Evolutionary conservation across 2,329 filamentous ascomycete genomes (phyloP), one percentile per base, ranked within the genome.

Genomic region (Dactylellina parvicollis): DNA sequence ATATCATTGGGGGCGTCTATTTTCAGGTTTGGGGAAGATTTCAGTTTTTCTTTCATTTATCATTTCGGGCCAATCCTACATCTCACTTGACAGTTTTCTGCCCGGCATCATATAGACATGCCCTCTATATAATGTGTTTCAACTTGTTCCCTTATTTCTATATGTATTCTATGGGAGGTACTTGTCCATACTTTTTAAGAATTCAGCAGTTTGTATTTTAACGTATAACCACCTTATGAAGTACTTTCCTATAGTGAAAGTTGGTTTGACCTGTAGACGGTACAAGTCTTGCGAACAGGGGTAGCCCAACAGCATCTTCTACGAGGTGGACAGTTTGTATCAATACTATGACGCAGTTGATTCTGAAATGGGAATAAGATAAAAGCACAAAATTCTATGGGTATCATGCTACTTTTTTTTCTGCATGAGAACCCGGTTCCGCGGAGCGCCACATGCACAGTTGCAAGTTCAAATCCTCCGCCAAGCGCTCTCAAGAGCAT

Each of bases 351-450:
- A n/a, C n/a, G n/a, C n/a, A n/a, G n/a, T n/a, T n/a, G n/a, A n/a
- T n/a, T n/a, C n/a, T n/a, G n/a, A n/a, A n/a, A n/a, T n/a, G n/a
- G n/a, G n/a, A n/a, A n/a, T n/a, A n/a, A n/a, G n/a, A n/a, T n/a
- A n/a, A 59, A 32, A 59, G 20, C 22, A 44, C n/a, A 14, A 34
- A 30, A 16, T 22, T 38, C 40, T 54, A 60, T 54, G 42, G 46
- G 47, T 69, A 60, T 69, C 46, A 55, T 55, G 18, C 38, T 20
- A 32, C 61, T 67, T 54, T 56, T 67, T 54, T 56, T 59, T 69
- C 54, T 60, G 36, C 46, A 69, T 28, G 28, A 60, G 46, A 69
- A 30, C 55, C 54, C 46, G 54, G 38, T 69, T 47, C 64, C 64
- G 64, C 54, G 64, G 36, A 42, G 47, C 55, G 64, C 55, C 54